Percentiles rank a stretch among this genome's conserved stretches.
Conservation (phyloP, 2,329 filamentous ascomycete species). For the Exophiala sp. region DNA sequence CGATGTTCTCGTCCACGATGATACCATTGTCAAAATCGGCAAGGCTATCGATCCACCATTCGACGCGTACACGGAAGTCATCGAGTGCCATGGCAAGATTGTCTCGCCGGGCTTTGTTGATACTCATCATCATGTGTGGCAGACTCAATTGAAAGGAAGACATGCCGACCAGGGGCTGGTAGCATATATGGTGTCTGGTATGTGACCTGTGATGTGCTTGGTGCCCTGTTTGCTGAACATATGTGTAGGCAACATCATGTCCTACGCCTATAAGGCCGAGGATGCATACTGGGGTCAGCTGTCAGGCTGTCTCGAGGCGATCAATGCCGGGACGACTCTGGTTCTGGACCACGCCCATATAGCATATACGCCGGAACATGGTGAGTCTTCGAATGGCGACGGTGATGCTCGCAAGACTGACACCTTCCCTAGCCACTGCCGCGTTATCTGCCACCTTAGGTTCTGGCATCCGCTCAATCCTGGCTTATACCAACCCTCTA, state of each 20-base stretch:
- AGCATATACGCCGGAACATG: conserved; percentile 27
- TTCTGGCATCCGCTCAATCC: conserved; percentile 33
- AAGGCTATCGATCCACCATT: conserved; percentile 1
- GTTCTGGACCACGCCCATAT: conserved; percentile 36
- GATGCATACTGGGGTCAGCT: conserved; percentile 44
- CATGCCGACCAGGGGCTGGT: conserved; percentile 40
- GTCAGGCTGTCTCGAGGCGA: conserved; percentile 18
- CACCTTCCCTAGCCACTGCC: conserved; percentile 27
- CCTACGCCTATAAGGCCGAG: conserved; percentile 34
- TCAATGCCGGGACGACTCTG: conserved; percentile 25
- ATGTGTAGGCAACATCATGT: conserved; percentile 37
- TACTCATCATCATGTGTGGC: conserved; percentile 44
- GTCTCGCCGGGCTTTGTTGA: conserved; percentile 34
- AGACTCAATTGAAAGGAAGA: conserved; percentile 39
- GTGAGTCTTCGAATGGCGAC: conserved; percentile 28
- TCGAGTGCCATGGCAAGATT: conserved; percentile 38
- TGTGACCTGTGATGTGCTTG: not conserved
- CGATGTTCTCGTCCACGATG: conserved; percentile 18
- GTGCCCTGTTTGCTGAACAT: not conserved
- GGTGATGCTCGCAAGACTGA: too few species aligned
- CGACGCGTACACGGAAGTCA: conserved; percentile 28
- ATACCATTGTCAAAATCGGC: conserved; percentile 14
- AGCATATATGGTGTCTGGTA: conserved; percentile 41
- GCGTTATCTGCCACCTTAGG: conserved; percentile 29
- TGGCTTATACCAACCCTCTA: conserved; percentile 28